Conservation (phyloP, 164 flowering plant species). For the Houttuynia cordata region DNA sequence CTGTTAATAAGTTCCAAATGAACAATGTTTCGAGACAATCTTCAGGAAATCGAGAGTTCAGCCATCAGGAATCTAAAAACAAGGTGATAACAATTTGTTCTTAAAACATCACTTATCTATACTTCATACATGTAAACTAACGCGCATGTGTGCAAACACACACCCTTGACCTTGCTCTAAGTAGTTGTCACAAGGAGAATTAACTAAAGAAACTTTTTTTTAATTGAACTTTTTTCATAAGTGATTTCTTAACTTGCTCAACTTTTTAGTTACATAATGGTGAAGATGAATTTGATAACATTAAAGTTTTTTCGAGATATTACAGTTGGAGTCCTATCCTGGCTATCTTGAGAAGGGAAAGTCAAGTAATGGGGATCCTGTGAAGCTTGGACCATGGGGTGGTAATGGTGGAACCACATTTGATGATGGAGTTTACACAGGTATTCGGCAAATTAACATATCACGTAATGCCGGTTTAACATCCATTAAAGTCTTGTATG, state of each 20-base stretch:
- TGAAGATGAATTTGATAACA: too few species aligned
- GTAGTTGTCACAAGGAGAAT: too few species aligned
- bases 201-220: too few species aligned
- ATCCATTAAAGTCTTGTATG: conserved; percentile 57
- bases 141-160: too few species aligned
- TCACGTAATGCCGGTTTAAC: conserved; percentile 45
- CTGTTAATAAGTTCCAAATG: conserved; percentile 3
- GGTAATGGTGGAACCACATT: conserved; percentile 62
- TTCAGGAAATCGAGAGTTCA: conserved; percentile 9
- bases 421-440: conserved; percentile 57
- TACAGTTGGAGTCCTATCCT: neutral
- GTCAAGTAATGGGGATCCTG: conserved; percentile 18
- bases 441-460: conserved; percentile 53
- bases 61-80: neutral
- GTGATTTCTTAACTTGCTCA: too few species aligned
- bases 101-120: too few species aligned
- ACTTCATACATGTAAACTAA: too few species aligned
- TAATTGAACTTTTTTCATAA: too few species aligned
- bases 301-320: too few species aligned
- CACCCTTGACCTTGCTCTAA: too few species aligned
- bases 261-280: too few species aligned
- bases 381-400: conserved; percentile 78
- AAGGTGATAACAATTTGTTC: neutral
- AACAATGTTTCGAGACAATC: conserved; percentile 11
- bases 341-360: neutral